Base-by-base conservation (phyloP, 1,284 basidiomycete species). In the Rhodotorula sp. region DNA sequence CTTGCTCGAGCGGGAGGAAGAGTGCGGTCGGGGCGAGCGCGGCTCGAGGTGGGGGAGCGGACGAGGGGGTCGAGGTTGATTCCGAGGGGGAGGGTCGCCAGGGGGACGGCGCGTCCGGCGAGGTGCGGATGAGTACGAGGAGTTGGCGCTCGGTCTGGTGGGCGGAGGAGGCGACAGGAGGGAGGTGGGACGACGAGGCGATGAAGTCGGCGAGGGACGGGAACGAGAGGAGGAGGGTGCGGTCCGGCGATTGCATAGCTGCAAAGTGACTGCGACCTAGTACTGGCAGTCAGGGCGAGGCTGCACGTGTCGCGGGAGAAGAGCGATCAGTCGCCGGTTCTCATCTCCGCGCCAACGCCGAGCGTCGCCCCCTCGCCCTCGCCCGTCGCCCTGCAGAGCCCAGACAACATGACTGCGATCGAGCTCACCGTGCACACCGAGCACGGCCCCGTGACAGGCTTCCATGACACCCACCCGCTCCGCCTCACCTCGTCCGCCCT, bases 391-490 rank as follows among this genome's bases (percentile, higher is more conserved):
- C 10, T 17, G 29, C n/a, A 17, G 10, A 51, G 27, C 25, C 8
- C 27, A 51, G n/a, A 0, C 19, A n/a, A 22, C 0, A 67, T 66
- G 64, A 25, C 66, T 21, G 15, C 34, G 19, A 19, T 32, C 21
- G 21, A 39, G 1, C 36, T 66, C 34, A 17, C 48, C 4, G 61
- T 63, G 1, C 2, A 46, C 32, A 74, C 73, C 2, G 9, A 15
- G 2, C 27, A 48, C 39, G 74, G 74, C 12, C 72, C 70, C 22
- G 66, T 76, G 22, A 8, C 5, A 0, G 75, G 75, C 39, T 76
- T 66, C 50, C n/a, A 7, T 15, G 72, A 74, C 58, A 58, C 70
- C 12, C 64, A 64, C 54, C 67, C 63, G 3, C 53, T 74, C 12
- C n/a, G 41, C 7, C 36, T 60, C 22, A 50, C 32, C 19, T 64